phyloP scores from a whole-genome alignment of 148 eudicot genomes.

The Gaultheria prostrata region DNA sequence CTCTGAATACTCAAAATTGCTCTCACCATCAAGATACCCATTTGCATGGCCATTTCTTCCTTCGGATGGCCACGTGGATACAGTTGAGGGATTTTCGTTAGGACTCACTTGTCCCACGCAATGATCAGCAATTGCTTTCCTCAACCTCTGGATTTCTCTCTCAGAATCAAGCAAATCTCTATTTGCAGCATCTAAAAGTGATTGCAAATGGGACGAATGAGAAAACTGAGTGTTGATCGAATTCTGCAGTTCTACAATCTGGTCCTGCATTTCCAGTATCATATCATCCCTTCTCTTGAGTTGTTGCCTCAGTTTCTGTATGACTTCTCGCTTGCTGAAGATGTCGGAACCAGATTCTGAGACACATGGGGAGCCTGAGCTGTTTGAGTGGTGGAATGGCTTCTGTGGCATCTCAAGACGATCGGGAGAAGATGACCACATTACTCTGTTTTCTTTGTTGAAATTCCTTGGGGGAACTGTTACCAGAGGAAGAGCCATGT shows the following conservation, averaged over 20 bases:
- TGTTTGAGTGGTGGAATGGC: conserved; percentile 75
- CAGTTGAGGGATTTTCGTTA: conserved; percentile 40
- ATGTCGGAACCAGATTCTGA: conserved; percentile 95
- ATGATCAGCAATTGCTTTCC: conserved; percentile 90
- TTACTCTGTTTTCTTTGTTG: conserved; percentile 56
- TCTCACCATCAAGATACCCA: conserved; percentile 48
- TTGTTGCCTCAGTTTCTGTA: conserved; percentile 93
- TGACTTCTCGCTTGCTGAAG: conserved; percentile 87
- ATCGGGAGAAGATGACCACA: conserved; percentile 88
- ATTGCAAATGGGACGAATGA: conserved; percentile 72
- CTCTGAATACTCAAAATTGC: conserved; percentile 33
- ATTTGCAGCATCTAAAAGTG: conserved; percentile 75
- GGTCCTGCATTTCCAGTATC: conserved; percentile 96
- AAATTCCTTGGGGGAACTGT: conserved; percentile 64
- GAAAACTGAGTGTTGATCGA: conserved; percentile 57
- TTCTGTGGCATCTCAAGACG: conserved; percentile 80
- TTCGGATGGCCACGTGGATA: conserved; percentile 43
- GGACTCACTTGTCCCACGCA: conserved; percentile 53
- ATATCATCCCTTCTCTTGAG: conserved; percentile 87
- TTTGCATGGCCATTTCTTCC: conserved; percentile 56
- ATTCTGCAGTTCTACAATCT: conserved; percentile 71
- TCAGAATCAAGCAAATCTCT: conserved; percentile 79
- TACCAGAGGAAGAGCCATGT: conserved; percentile 67
- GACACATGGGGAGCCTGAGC: conserved; percentile 82
- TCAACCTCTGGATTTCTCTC: conserved; percentile 82